Evolutionary conservation across 805 yeast species (phyloP), one percentile per base, ranked within the genome.

Genomic region (Hemisphaericaspora nanyangensis): DNA sequence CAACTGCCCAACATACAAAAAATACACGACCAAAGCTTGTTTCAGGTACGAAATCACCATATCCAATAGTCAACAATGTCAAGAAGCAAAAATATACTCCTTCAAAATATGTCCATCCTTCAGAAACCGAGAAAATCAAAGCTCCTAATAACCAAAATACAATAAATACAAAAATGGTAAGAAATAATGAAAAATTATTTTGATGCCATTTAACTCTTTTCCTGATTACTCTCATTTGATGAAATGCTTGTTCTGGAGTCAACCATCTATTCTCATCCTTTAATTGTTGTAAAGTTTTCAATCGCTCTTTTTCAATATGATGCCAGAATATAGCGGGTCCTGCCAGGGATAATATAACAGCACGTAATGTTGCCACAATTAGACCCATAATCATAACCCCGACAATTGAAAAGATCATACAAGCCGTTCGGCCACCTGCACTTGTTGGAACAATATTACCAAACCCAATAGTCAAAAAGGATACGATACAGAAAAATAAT

Each of bases 51-150:
- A 67, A 79, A 52, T 82, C 89, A 22, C 96, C 96, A 58, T 85
- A 87, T 1, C 96, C 96, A 40, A 89, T 83, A 0, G 96, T 85
- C 6, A 87, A 61, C 37, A 89, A 71, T 51, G 91, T 80, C 29
- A 85, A 61, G 45, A 83, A 79, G 44, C 90, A 78, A 52, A 85
- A 88, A 61, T 89, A 89, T n/a, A 85, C 68, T 2, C 79, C 71
- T 38, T 78, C 65, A 47, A 83, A 84, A 58, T 81, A 89, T 5
- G 71, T 44, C 96, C 96, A 89, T 3, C 61, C 64, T 55, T 87
- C 95, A 13, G 75, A 60, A 25, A 60, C 65, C 26, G 65, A 61
- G 52, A 88, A 85, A 0, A 78, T 74, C 25, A 79, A 43, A 0
- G 89, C 88, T 0, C 96, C 96, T 7, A 85, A 40, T 5, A 86